Evolutionary conservation across 768 basidiomycete species (phyloP), one percentile per base, ranked within the genome.

Genomic region (Galerina marginata): DNA sequence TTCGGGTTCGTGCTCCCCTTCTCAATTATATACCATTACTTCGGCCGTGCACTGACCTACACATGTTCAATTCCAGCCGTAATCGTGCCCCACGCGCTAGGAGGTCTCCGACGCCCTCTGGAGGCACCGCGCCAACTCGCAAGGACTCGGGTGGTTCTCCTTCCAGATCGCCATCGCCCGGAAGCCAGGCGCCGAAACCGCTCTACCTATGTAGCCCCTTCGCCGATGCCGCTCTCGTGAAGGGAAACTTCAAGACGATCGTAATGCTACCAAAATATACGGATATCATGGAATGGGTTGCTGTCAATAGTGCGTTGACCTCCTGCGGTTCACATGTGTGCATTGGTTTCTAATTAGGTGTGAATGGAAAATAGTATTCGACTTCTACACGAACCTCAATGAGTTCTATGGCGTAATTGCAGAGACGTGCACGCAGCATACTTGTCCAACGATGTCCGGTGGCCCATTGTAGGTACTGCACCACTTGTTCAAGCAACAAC

Each of bases 191-290:
- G 15, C 53, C 60, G 29, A 93, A 92, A 64, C 90, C 92, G 1
- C 78, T 98, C 15, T 97, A 96, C 71, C 83, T 98, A 10, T 96
- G 91, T 74, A 91, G 92, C 55, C 96, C 96, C 3, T 99, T 99
- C 73, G 93, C 92, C 56, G 95, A 96, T 67, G 91, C 95, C 2
- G 94, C 96, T 0, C 83, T 99, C 45, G 96, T 99, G 60, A 98
- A 96, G 74, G 96, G 96, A 23, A 97, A 95, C 76, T 98, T 97
- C 81, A 98, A 96, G 80, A 97, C 95, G 3, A 98, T 99, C 68
- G 95, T 98, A 58, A 91, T 95, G 77, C 83, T 95, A 55, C 96
- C 96, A 6, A 97, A 96, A 73, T 97, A 96, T 67, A 90, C 93
- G 29, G 94, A 96, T 71, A 89, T 93, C 59, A 96, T 94, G 84